phyloP scores from a whole-genome alignment of 2,329 filamentous ascomycete species.

The Whalleya microplaca region DNA sequence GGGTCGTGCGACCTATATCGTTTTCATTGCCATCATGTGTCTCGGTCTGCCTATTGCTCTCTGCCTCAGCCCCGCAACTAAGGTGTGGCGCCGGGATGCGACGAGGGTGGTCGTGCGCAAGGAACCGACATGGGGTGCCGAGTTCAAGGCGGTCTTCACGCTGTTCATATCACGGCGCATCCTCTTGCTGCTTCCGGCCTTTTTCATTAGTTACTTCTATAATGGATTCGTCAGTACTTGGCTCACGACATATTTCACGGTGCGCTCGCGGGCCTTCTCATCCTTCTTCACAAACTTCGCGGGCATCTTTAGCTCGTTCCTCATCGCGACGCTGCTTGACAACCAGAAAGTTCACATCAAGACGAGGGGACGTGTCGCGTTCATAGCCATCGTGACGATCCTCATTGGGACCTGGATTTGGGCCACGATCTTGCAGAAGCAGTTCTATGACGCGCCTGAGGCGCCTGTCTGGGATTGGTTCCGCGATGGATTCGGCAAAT shows the following conservation, averaged over 20 bases:
- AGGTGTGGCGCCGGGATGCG: conserved; percentile 38
- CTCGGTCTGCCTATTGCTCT: conserved; percentile 38
- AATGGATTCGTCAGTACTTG: conserved; percentile 39
- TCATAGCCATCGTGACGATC: conserved; percentile 30
- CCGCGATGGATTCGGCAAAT: conserved; percentile 31
- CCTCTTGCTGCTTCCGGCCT: conserved; percentile 37
- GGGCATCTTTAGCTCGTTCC: conserved; percentile 37
- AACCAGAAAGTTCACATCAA: conserved; percentile 35
- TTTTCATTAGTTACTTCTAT: conserved; percentile 42
- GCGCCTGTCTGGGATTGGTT: conserved; percentile 40
- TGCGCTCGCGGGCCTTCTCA: conserved; percentile 38
- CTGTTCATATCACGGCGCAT: conserved; percentile 34
- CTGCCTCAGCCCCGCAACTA: conserved; percentile 36
- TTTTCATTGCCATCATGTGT: conserved; percentile 40
- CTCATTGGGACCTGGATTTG: conserved; percentile 39
- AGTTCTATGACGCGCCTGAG: conserved; percentile 32
- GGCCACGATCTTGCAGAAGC: conserved; percentile 36
- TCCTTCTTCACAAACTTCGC: conserved; percentile 42
- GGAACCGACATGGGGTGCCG: conserved; percentile 31
- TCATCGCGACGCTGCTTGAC: conserved; percentile 37
- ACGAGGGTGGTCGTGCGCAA: conserved; percentile 32
- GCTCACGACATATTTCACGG: conserved; percentile 39
- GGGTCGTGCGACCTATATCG: conserved; percentile 35
- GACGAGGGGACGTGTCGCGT: conserved; percentile 33
- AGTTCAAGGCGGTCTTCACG: conserved; percentile 35